Evolutionary conservation across 2,329 filamentous ascomycete species (phyloP), one percentile per base, ranked within the genome.

Genomic region (Pseudogymnoascus destructans): DNA sequence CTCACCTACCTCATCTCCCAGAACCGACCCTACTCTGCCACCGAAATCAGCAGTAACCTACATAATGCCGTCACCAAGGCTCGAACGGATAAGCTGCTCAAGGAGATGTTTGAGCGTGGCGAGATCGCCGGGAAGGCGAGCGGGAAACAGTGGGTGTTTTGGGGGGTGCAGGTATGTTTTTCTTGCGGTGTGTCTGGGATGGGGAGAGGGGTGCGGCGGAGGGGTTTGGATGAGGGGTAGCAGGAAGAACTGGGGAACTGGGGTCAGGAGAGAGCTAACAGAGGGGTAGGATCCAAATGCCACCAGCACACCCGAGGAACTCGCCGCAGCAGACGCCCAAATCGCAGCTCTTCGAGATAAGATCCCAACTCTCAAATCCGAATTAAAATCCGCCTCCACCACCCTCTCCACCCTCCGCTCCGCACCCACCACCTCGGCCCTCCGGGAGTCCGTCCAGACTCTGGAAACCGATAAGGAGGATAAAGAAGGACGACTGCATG

Each of bases 51-150:
- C 58, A 73, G 76, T 10, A 84, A 85, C 68, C 71, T 85, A 38
- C 79, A 81, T 65, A 81, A 82, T 11, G 84, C 83, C 71, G 59
- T 66, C 15, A 65, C 61, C 6, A 61, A 66, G 77, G 79, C 80
- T 10, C 74, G 79, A 42, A 76, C 81, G 21, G 75, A 76, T 25
- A 86, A 85, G 68, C 66, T 79, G 30, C 71, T 86, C 32, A 83
- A 81, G 64, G 81, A 85, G 60, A 71, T 86, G 67, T 77, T 81
- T 60, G 80, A 84, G 63, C 75, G 74, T 40, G 78, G 78, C 9
- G 70, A 79, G 63, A 79, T 86, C 40, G 79, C 79, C 64, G 79
- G 78, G 55, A 77, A 69, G 42, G 65, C 66, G 0, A 65, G 63
- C 10, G 68, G 68, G 3, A 67, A 64, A 7, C 64, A 68, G 32